Evolutionary conservation across 176 grass and related monocot species (phyloP), one percentile per base, ranked within the genome.

Genomic region (Alopecurus myosuroides): DNA sequence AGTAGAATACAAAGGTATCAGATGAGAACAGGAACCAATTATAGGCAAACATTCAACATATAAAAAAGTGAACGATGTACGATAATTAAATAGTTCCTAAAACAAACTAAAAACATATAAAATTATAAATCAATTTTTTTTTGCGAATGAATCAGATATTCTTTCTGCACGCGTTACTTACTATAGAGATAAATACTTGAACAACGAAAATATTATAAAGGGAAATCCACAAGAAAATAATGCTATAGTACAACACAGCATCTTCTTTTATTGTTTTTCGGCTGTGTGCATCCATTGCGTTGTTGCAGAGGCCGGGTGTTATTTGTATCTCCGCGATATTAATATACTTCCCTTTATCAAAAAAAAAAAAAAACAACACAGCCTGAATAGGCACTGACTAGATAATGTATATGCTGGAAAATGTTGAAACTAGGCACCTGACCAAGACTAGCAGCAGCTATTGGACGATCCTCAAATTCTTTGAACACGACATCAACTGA

Each of bases 391-490:
- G 25, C 41, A 85, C 22, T 63, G 53, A 25, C 36, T 10, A 77
- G 42, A 77, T 84, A 78, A 78, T 63, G 6, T 37, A 64, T 44
- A 52, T 19, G 22, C 56, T 14, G 33, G 73, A 34, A 11, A 76
- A 81, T 76, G 74, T 42, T 57, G 75, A 73, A 82, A 87, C 49
- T 78, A 88, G 89, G 80, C 82, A 98, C 96, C 93, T 98, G 96
- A 85, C 96, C 96, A 83, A 98, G 93, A 92, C 96, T 98, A 70
- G 93, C 96, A 41, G 96, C 93, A 82, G 96, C 96, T 85, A 98
- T 98, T 19, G 96, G 96, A 7, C 72, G 82, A 48, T 95, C 91
- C 77, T 98, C 89, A 84, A 98, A 98, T 92, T 98, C 89, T 88
- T 92, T 98, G 83, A 89, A 98, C 53, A 88, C 77, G 74, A 93